Base-by-base conservation (phyloP, 2,329 filamentous ascomycete species). In the Hypoxylon sp. region DNA sequence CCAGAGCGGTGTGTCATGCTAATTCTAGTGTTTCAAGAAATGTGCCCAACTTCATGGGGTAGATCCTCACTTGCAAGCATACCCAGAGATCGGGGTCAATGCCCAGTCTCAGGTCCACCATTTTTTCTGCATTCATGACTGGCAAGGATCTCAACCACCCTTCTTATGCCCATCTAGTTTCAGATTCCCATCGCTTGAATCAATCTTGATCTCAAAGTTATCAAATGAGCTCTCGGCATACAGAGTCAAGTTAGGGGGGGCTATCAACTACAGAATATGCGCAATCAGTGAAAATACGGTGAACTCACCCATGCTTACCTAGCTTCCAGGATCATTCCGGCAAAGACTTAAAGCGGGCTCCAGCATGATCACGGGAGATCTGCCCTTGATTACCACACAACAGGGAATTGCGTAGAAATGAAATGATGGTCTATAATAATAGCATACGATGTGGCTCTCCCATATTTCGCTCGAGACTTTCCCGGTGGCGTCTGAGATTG, bases 1-100 rank as follows among this genome's bases (percentile, higher is more conserved):
- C 61, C 65, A 68, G 61, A 66, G 62, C 65, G 44, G 65, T 63
- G 50, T 39, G 46, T 66, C 56, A 68, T 66, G 62, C 55, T 50
- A 44, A 57, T 13, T 61, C 29, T 54, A 37, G 42, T 51, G 68
- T 70, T 69, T 69, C 67, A 69, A 57, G 59, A 52, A 6, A 37
- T 27, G 42, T 59, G 27, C 61, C 61, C 62, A 65, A 63, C 65
- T 48, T 65, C 54, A 64, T 48, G 48, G 67, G 62, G 46, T 42
- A 66, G 32, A 64, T 31, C 57, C 56, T 35, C 35, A 54, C 31
- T 31, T 17, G n/a, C n/a, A 7, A 17, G n/a, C 37, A 13, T 35
- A 35, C 29, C 50, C 31, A 57, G 54, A 60, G 51, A 32, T 69
- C 55, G 55, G 62, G 54, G 31, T 51, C 17, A 44, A 37, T 65